Conservation (phyloP, 768 basidiomycete species). For the Asterophora parasitica region DNA sequence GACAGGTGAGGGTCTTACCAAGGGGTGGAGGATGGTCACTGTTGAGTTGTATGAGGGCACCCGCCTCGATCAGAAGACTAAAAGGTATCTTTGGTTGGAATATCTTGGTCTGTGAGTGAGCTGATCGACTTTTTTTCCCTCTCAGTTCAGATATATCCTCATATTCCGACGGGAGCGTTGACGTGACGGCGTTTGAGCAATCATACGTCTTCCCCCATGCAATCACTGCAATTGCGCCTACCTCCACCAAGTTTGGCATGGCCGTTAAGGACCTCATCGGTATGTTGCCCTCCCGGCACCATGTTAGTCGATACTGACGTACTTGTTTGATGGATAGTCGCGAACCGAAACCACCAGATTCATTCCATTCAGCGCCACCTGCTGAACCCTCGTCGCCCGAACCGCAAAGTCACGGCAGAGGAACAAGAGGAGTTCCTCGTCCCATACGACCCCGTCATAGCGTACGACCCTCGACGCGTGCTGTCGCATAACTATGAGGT, state of each 20-base stretch:
- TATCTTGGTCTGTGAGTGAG: not conserved
- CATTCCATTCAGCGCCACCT: conserved; percentile 67
- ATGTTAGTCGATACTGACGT: not conserved
- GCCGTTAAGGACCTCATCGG: conserved; percentile 82
- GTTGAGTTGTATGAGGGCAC: conserved; percentile 88
- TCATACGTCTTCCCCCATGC: conserved; percentile 66
- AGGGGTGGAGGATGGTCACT: conserved; percentile 69
- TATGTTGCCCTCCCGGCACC: conserved; percentile 30
- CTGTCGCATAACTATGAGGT: conserved; percentile 49
- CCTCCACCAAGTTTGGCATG: conserved; percentile 86
- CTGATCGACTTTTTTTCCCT: not conserved
- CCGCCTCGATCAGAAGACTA: conserved; percentile 59
- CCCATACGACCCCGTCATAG: conserved; percentile 77
- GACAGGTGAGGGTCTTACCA: conserved; percentile 41
- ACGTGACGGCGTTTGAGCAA: conserved; percentile 59
- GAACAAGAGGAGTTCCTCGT: conserved; percentile 85
- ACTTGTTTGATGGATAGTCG: conserved; percentile 50
- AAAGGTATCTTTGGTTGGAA: conserved; percentile 53
- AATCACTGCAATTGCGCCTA: conserved; percentile 66
- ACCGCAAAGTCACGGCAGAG: conserved; percentile 63
- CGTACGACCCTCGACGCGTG: conserved; percentile 57
- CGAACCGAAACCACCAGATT: conserved; percentile 69
- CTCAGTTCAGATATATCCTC: conserved; percentile 41
- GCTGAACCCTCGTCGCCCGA: conserved; percentile 81
- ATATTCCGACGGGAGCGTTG: conserved; percentile 44